Percentiles rank a stretch among this genome's conserved stretches.
Conservation (phyloP, 768 basidiomycete species). For the Cystofilobasidium macerans region DNA sequence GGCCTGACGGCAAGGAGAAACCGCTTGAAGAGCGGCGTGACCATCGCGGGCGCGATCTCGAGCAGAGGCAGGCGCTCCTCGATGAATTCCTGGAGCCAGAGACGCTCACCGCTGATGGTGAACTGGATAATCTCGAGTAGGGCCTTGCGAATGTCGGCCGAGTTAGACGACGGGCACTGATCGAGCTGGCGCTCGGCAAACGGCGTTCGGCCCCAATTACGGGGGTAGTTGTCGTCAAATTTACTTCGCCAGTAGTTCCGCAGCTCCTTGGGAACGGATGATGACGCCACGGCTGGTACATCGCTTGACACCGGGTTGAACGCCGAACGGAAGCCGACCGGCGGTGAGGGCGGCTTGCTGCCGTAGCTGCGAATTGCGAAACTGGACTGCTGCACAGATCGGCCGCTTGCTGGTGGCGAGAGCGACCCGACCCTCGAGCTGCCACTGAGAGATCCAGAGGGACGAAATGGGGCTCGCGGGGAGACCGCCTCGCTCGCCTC, state of each 20-base stretch:
- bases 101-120: background rate
- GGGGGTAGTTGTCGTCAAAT: background rate
- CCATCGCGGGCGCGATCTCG: background rate
- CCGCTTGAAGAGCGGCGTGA: background rate
- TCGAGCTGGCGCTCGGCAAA: background rate
- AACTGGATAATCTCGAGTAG: constrained; percentile 2
- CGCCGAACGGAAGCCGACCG: background rate
- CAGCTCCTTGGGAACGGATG: background rate
- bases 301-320: background rate
- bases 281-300: background rate
- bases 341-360: too few relatives aligned
- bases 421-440: too few relatives aligned
- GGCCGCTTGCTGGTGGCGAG: too few relatives aligned
- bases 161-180: background rate
- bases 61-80: background rate
- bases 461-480: too few relatives aligned
- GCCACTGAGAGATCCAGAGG: too few relatives aligned
- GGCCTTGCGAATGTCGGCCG: constrained; percentile 2
- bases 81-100: background rate
- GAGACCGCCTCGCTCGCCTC: too few relatives aligned
- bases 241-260: background rate
- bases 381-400: too few relatives aligned
- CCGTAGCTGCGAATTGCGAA: too few relatives aligned
- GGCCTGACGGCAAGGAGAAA: background rate
- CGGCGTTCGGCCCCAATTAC: background rate